phyloP scores from a whole-genome alignment of 192 early-diverging fungal genomes.

The Backusella tuberculispora region DNA sequence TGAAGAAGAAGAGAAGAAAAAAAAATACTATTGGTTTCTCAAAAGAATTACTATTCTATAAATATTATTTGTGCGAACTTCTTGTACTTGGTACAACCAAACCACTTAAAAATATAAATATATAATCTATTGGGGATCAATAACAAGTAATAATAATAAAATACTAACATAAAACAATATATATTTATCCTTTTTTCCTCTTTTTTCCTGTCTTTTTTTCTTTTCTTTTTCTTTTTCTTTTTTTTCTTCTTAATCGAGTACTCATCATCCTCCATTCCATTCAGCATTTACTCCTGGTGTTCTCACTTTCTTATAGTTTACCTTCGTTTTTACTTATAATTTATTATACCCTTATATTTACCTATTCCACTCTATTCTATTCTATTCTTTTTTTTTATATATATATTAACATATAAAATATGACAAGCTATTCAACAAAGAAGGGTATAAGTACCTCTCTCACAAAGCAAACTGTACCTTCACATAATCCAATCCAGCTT shows the following conservation, averaged over 20 bases:
- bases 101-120: neutral
- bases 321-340: neutral
- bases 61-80: neutral
- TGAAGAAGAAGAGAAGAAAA: neutral
- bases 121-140: neutral
- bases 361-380: too few species aligned
- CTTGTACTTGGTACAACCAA: conserved; percentile 9
- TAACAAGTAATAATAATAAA: conserved; percentile 8
- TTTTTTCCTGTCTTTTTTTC: neutral
- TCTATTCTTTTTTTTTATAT: too few species aligned
- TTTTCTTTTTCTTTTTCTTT: neutral
- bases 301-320: neutral
- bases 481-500: conserved; percentile 45
- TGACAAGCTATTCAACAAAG: conserved; percentile 1
- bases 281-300: neutral
- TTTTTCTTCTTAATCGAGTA: neutral
- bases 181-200: too few species aligned
- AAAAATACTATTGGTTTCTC: conserved; percentile 9
- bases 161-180: neutral
- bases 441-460: neutral
- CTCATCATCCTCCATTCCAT: conserved; percentile 16
- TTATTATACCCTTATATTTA: neutral
- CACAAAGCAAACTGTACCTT: conserved; percentile 20
- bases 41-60: neutral
- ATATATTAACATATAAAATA: neutral